Conservation (phyloP, 2,329 filamentous ascomycete species). For the Aspergillus phoenicis region DNA sequence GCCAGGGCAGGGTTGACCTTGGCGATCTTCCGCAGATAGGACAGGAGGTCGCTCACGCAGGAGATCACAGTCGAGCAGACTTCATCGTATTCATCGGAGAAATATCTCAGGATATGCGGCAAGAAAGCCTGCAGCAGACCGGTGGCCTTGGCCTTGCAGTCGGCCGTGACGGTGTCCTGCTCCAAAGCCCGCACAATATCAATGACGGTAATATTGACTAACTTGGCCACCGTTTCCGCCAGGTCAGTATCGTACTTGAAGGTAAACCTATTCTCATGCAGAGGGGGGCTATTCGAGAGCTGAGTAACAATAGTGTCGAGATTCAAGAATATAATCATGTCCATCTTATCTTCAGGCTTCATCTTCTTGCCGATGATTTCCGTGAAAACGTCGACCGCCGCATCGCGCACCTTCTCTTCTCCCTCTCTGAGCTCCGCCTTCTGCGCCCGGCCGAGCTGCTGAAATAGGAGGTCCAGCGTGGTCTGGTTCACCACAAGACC, state of each 20-base stretch:
- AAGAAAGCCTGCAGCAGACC: slow-evolving; percentile 81
- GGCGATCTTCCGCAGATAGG: slow-evolving; percentile 81
- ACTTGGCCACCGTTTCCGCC: slow-evolving; percentile 89
- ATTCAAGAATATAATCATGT: slow-evolving; percentile 89
- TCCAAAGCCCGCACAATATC: slow-evolving; percentile 89
- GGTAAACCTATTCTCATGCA: slow-evolving; percentile 77
- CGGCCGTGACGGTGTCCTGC: slow-evolving; percentile 60
- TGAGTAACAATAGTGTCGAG: slow-evolving; percentile 82
- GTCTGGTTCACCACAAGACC: slow-evolving; percentile 86
- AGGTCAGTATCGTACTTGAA: slow-evolving; percentile 92
- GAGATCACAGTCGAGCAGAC: slow-evolving; percentile 95
- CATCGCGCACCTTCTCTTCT: slow-evolving; percentile 82
- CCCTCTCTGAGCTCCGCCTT: slow-evolving; percentile 64
- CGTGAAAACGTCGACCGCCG: slow-evolving; percentile 90
- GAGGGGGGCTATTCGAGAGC: slow-evolving; percentile 78
- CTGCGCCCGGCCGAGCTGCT: slow-evolving; percentile 76
- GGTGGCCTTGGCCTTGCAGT: slow-evolving; percentile 73
- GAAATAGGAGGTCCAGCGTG: slow-evolving; percentile 82
- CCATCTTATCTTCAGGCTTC: slow-evolving; percentile 88
- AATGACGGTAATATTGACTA: slow-evolving; percentile 85
- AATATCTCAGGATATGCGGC: slow-evolving; percentile 86
- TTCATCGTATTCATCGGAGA: slow-evolving; percentile 97
- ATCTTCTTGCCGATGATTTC: slow-evolving; percentile 99
- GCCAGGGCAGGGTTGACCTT: slow-evolving; percentile 66
- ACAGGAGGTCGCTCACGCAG: slow-evolving; percentile 86